A percentile compares a stretch with the other conserved stretches of the same genome.
These are phyloP conservation scores for Microdochium trichocladiopsis DNA, from an alignment of 2,329 filamentous ascomycete genomes.

Conservation along the genomic window DNA sequence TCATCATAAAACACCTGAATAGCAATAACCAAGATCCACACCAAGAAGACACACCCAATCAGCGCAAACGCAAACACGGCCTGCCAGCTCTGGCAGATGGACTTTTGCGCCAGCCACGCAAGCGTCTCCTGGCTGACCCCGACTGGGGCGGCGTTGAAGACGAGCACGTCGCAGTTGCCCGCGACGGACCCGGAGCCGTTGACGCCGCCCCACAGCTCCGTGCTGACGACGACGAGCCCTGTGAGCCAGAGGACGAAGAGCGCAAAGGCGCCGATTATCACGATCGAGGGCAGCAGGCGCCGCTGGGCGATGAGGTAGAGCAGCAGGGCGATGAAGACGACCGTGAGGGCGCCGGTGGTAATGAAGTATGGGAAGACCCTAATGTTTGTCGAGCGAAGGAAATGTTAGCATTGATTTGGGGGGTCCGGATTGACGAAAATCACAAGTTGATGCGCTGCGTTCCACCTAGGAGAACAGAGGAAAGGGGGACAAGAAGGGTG, in stretches of 20 bases:
- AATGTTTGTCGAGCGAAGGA: slow-evolving; percentile 3
- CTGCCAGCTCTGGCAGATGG: slow-evolving; percentile 61
- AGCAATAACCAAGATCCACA: slow-evolving; percentile 66
- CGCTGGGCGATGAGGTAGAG: slow-evolving; percentile 56
- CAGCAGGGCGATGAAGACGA: slow-evolving; percentile 59
- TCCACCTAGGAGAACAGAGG: too few species aligned
- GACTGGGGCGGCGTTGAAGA: slow-evolving; percentile 41
- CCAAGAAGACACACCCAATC: slow-evolving; percentile 50
- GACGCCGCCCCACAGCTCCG: slow-evolving; percentile 53
- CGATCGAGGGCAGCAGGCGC: slow-evolving; percentile 53
- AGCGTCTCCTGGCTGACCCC: slow-evolving; percentile 48
- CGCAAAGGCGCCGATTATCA: slow-evolving; percentile 58
- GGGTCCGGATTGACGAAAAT: too few species aligned
- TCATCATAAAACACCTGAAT: slow-evolving; percentile 51
- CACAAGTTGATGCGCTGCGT: too few species aligned
- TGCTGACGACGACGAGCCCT: slow-evolving; percentile 52
- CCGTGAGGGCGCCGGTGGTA: slow-evolving; percentile 48
- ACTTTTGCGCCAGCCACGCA: slow-evolving; percentile 57
- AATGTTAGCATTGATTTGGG: too few species aligned
- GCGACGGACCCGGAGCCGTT: slow-evolving; percentile 46
- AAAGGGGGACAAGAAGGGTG: too few species aligned
- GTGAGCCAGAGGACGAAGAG: slow-evolving; percentile 63
- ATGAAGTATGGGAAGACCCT: slow-evolving; percentile 66
- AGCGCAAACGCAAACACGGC: slow-evolving; percentile 57
- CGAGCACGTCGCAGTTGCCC: slow-evolving; percentile 50